A percentile compares a stretch with the other conserved stretches of the same genome.
These are phyloP conservation scores for Uronychia binucleata DNA, from an alignment of 73 alveolate genomes.

Conservation along the genomic window DNA sequence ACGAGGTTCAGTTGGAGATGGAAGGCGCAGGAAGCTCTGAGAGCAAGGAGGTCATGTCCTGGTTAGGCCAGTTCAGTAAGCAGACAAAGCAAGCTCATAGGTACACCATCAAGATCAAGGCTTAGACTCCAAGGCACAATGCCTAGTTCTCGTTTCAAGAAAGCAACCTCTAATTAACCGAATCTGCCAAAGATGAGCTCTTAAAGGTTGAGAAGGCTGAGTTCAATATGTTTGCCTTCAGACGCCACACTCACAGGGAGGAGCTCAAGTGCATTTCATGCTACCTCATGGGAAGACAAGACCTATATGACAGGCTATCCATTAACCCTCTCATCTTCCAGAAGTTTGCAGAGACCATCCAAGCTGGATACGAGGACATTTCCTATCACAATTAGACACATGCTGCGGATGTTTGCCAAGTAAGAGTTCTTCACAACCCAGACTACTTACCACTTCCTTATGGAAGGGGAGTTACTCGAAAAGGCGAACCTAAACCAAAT, in stretches of 20 bases:
- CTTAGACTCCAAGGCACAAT: not conserved
- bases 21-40: not conserved
- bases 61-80: not conserved
- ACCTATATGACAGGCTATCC: not conserved
- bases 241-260: constrained; percentile 4
- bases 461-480: constrained; percentile 13
- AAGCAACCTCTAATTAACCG: not conserved
- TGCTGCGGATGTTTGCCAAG: constrained; percentile 26
- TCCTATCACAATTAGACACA: constrained; percentile 40
- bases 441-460: constrained; percentile 10
- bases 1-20: constrained; percentile 23
- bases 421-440: too few species aligned
- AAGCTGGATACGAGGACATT: constrained; percentile 15
- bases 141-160: not conserved
- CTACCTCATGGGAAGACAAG: not conserved
- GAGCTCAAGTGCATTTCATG: constrained; percentile 6
- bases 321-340: not conserved
- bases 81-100: not conserved
- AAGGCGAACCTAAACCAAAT: constrained; percentile 52
- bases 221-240: constrained; percentile 11
- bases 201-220: constrained; percentile 12
- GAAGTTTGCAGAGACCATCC: constrained; percentile 8
- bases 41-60: constrained; percentile 4
- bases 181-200: not conserved
- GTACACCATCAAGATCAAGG: too few species aligned